Conservation (phyloP, 1,284 basidiomycete genomes). For the Ustilago cynodontis region DNA sequence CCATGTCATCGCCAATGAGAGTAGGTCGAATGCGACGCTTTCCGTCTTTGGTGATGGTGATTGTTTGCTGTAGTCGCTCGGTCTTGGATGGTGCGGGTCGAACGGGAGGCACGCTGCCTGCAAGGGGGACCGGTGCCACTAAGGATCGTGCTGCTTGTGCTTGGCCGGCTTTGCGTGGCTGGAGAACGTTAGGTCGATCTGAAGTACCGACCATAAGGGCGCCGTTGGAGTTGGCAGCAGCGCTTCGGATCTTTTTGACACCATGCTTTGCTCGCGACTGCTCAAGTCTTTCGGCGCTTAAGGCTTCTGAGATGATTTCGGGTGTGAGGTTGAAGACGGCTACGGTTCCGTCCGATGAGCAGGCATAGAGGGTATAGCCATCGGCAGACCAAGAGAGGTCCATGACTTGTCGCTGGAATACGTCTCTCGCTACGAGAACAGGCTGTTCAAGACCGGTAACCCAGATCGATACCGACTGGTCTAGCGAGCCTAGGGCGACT, state of each 20-base stretch:
- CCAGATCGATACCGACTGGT: conserved; percentile 55
- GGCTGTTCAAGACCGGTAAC: conserved; percentile 81
- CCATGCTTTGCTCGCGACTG: conserved; percentile 56
- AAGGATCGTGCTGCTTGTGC: conserved; percentile 28
- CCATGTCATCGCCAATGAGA: conserved; percentile 69
- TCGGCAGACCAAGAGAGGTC: conserved; percentile 93
- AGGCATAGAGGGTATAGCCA: conserved; percentile 90
- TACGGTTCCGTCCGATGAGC: conserved; percentile 94
- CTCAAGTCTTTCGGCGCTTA: conserved; percentile 75
- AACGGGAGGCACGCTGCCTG: conserved; percentile 24
- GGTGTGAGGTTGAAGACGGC: conserved; percentile 85
- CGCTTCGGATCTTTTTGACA: conserved; percentile 37
- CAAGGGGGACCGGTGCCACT: conserved; percentile 30
- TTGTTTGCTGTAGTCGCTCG: conserved; percentile 65
- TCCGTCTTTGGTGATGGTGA: conserved; percentile 71
- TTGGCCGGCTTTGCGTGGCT: conserved; percentile 62
- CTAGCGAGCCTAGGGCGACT: conserved; percentile 60
- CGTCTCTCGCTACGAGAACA: conserved; percentile 89
- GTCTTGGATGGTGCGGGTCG: conserved; percentile 31
- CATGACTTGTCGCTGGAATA: conserved; percentile 93
- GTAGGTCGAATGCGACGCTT: conserved; percentile 79
- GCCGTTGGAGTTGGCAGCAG: not conserved
- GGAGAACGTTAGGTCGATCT: conserved; percentile 61
- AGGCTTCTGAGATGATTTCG: conserved; percentile 85
- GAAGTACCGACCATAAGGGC: conserved; percentile 15